Evolutionary conservation across 768 basidiomycete species (phyloP), one percentile per base, ranked within the genome.

Genomic region (Hypholoma fasciculare): DNA sequence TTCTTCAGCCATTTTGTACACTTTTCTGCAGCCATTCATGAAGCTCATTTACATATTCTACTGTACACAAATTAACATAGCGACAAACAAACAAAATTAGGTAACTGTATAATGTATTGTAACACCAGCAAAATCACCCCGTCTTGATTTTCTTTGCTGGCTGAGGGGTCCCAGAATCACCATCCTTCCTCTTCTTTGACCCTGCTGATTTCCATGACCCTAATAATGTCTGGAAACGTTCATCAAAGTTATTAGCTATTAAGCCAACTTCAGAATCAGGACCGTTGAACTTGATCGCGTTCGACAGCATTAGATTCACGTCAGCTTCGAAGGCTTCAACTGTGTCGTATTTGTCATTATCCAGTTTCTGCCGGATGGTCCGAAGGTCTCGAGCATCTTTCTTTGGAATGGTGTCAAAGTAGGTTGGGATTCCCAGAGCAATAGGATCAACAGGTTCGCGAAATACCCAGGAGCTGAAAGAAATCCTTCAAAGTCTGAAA

Each of bases 381-480:
- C 78, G 75, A 54, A 98, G 76, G 72, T 98, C 96, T 44, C 96
- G 86, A 2, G 93, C 92, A 62, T 96, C 86, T 67, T 90, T 92
- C 60, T 79, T 82, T 4, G 89, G 87, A 62, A 98, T 92, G 56
- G 96, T 75, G 36, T 95, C 86, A 70, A 88, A 90, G 69, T 98
- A 98, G 8, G 87, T 85, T 7, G 96, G 96, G 51, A 98, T 92
- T 5, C 83, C 85, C 36, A 96, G 76, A 2, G 79, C 73, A 17
- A 92, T 81, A 2, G 96, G 94, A 72, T 98, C 94, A n/a, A 98
- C 94, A 42, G 92, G 88, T 55, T 89, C 87, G 49, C 84, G 86
- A 75, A 92, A 94, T 16, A 94, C 77, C 74, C 85, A 91, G 2
- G 85, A 88, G 19, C 90, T 92, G 63, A 12, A 65, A 65, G 52